phyloP scores from a whole-genome alignment of 208 protist species.

The Trichomonas vaginalis region DNA sequence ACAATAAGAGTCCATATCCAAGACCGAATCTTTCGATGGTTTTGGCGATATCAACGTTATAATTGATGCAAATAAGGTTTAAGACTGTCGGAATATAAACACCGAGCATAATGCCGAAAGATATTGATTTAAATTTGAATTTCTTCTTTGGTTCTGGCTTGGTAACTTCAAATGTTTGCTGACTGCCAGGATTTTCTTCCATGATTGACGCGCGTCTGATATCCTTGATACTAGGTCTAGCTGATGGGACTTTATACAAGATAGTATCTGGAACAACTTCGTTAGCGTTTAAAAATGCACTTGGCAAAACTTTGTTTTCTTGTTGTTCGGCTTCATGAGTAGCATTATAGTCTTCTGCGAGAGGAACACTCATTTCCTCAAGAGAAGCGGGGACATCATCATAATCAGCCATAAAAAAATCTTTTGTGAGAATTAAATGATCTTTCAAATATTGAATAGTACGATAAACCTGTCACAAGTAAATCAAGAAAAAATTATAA shows the following conservation, averaged over 20 bases:
- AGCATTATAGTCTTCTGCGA: background rate
- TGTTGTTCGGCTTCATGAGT: background rate
- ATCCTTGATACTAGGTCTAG: background rate
- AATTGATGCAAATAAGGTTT: background rate
- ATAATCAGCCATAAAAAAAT: too few relatives aligned
- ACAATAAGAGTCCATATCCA: background rate
- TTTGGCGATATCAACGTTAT: background rate
- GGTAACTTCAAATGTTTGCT: background rate
- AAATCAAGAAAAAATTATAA: too few relatives aligned
- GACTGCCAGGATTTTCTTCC: background rate
- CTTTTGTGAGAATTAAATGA: too few relatives aligned
- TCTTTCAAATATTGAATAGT: too few relatives aligned
- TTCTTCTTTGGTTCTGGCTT: background rate
- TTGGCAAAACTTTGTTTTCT: background rate
- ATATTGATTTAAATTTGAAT: background rate
- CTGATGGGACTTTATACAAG: background rate
- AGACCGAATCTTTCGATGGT: background rate
- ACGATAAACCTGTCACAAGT: too few relatives aligned
- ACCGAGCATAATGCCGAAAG: background rate
- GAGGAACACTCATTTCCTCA: too few relatives aligned
- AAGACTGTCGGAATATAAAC: background rate
- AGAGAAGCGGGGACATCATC: too few relatives aligned
- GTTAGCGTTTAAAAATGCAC: background rate
- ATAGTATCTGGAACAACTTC: background rate
- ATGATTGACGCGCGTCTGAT: background rate